Conservation (phyloP, 306 rosid species). For the Amphicarpaea edgeworthii region DNA sequence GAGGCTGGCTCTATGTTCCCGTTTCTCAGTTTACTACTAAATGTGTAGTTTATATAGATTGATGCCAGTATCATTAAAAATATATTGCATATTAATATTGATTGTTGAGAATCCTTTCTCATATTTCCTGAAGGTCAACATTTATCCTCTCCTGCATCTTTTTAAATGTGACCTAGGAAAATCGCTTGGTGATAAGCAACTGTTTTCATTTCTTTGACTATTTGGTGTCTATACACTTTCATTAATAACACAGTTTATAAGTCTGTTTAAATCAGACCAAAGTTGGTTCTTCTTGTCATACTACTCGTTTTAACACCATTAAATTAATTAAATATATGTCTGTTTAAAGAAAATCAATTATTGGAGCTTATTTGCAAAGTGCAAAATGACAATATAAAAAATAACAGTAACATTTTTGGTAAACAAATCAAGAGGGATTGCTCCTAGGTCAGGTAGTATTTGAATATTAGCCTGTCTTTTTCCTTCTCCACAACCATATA, state of each 20-base stretch:
- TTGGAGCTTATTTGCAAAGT: constrained; percentile 27
- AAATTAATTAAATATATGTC: not conserved
- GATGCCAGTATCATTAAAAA: constrained; percentile 16
- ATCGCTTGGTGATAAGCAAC: constrained; percentile 18
- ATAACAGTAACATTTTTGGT: not conserved
- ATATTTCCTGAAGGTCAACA: constrained; percentile 26
- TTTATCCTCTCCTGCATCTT: constrained; percentile 30
- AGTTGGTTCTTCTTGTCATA: constrained; percentile 20
- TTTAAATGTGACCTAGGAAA: constrained; percentile 17
- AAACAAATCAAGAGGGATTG: constrained; percentile 24
- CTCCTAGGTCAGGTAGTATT: constrained; percentile 11
- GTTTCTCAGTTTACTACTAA: constrained; percentile 7
- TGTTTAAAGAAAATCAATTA: constrained; percentile 31
- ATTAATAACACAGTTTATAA: not conserved
- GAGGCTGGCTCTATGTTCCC: constrained; percentile 41
- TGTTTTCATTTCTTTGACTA: constrained; percentile 19
- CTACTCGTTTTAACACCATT: not conserved
- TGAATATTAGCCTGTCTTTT: not conserved
- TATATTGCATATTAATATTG: constrained; percentile 21
- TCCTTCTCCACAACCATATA: too few species aligned
- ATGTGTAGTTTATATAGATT: constrained; percentile 18
- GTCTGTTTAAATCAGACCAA: constrained; percentile 30
- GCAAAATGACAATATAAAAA: constrained; percentile 33
- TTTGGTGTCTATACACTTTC: not conserved
- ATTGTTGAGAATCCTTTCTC: constrained; percentile 29